Percentiles rank a stretch among this genome's conserved stretches.
These are phyloP conservation scores for Carex arenaria DNA, from an alignment of 202 grass and related monocot species.

Conservation along the genomic window DNA sequence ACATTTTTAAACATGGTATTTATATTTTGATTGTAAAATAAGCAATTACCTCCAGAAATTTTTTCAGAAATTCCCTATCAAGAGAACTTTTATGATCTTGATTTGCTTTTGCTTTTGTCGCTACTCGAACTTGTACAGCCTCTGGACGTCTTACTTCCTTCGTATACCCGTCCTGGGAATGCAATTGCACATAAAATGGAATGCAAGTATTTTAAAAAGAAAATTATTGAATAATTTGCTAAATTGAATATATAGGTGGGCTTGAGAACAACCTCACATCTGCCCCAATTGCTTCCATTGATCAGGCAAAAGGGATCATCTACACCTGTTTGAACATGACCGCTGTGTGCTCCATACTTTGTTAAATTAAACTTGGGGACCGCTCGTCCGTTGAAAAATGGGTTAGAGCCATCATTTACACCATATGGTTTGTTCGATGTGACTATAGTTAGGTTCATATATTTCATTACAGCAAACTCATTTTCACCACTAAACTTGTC, in stretches of 20 bases:
- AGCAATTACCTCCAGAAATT: slow-evolving; percentile 56
- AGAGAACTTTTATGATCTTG: slow-evolving; percentile 38
- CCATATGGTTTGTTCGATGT: slow-evolving; percentile 66
- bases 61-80: slow-evolving; percentile 59
- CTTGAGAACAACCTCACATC: slow-evolving; percentile 49
- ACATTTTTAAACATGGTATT: neutral
- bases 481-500: slow-evolving; percentile 35
- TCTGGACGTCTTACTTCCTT: slow-evolving; percentile 52
- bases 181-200: slow-evolving; percentile 23
- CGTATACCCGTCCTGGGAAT: slow-evolving; percentile 56
- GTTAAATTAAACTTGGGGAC: slow-evolving; percentile 58
- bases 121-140: slow-evolving; percentile 44
- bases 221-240: neutral
- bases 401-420: slow-evolving; percentile 48
- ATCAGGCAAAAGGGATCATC: slow-evolving; percentile 48
- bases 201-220: neutral
- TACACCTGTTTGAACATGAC: slow-evolving; percentile 74
- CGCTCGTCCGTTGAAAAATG: slow-evolving; percentile 44
- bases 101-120: slow-evolving; percentile 55
- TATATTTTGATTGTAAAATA: neutral
- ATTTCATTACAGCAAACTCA: slow-evolving; percentile 62
- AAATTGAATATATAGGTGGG: neutral
- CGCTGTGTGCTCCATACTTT: slow-evolving; percentile 53
- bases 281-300: slow-evolving; percentile 43
- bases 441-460: slow-evolving; percentile 49